These are phyloP conservation scores for Eleusine coracana DNA, from an alignment of 176 grass and related monocot species.

Conservation along the genomic window DNA sequence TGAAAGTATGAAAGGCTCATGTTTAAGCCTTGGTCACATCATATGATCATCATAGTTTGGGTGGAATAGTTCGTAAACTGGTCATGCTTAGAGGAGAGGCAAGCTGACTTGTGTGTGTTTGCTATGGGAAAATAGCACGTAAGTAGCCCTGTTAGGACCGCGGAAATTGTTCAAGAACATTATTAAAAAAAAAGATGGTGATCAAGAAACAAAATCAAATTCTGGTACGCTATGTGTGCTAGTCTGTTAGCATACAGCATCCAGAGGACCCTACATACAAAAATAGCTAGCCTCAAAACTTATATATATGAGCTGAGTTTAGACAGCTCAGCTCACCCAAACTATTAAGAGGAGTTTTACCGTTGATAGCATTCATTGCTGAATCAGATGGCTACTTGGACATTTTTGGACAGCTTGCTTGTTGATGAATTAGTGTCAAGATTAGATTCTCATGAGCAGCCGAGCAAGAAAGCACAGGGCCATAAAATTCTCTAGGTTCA, in stretches of 20 bases:
- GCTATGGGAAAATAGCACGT: neutral
- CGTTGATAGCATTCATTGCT: neutral
- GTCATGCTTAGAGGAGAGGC: slow-evolving; percentile 4
- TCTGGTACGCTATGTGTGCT: neutral
- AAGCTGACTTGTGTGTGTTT: neutral
- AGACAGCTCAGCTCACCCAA: slow-evolving; percentile 1
- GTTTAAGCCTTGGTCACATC: slow-evolving; percentile 29
- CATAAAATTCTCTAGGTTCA: no score
- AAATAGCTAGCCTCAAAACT: neutral
- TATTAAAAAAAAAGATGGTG: neutral
- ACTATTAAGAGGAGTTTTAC: neutral
- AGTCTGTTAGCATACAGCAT: neutral
- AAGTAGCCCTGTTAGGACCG: neutral
- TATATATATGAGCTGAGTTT: neutral
- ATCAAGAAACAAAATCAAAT: neutral
- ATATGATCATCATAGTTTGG: neutral
- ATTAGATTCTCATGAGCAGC: neutral
- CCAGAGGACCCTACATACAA: neutral
- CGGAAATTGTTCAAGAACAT: neutral
- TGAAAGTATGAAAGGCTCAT: slow-evolving; percentile 9
- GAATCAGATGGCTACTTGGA: neutral
- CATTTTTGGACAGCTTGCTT: neutral
- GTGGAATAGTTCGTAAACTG: neutral
- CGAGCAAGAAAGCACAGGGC: no score
- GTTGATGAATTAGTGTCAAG: neutral